A percentile compares a stretch with the other conserved stretches of the same genome.
phyloP scores from a whole-genome alignment of 2,329 filamentous ascomycete genomes.

The Blastomyces parvus region DNA sequence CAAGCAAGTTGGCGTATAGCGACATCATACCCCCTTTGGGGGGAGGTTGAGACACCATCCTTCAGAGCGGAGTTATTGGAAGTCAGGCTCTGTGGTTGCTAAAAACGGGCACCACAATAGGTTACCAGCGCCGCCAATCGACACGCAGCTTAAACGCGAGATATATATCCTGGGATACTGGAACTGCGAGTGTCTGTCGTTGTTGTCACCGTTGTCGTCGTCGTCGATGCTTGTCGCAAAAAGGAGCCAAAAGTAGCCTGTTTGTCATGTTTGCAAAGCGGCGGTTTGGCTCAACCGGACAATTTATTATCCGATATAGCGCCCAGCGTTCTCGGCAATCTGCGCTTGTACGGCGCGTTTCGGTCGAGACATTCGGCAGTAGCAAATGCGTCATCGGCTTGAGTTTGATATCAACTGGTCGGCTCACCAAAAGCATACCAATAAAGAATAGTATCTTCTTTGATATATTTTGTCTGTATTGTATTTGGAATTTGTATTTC shows the following conservation, averaged over 20 bases:
- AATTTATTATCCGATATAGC: neutral
- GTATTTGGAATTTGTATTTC: conserved; percentile 3
- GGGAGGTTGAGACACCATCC: conserved; percentile 20
- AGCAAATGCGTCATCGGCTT: neutral
- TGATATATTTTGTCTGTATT: neutral
- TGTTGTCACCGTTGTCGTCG: neutral
- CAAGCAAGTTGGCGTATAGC: conserved; percentile 76
- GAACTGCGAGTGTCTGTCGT: neutral
- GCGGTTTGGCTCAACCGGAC: neutral
- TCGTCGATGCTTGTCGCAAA: neutral
- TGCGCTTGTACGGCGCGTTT: neutral
- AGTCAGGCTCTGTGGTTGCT: neutral
- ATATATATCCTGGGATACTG: neutral
- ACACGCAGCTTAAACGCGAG: neutral
- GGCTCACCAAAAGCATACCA: no score
- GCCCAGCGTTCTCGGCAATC: neutral
- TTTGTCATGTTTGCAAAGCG: conserved; percentile 13
- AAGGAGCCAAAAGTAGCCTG: neutral
- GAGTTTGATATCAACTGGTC: neutral
- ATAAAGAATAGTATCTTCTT: neutral
- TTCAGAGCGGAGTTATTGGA: neutral
- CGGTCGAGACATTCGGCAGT: neutral
- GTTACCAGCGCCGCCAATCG: no score
- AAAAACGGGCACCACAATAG: conserved; percentile 8
- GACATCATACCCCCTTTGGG: conserved; percentile 47